Conservation (phyloP, 2,329 filamentous ascomycete genomes). For the Monilinia fructigena region DNA sequence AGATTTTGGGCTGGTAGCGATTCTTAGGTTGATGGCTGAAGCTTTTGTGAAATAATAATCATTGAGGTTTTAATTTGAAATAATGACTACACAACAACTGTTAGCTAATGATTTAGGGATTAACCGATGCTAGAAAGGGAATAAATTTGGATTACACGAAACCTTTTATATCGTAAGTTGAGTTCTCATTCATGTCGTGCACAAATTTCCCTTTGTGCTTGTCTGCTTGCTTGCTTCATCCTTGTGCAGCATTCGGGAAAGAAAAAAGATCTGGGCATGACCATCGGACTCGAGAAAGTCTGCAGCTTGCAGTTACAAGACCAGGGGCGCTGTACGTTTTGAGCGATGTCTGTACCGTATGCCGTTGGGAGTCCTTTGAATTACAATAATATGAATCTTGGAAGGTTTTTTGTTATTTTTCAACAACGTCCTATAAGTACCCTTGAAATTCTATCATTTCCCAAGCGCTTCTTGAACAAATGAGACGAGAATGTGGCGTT, state of each 20-base stretch:
- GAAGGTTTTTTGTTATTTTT: neutral
- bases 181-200: conserved; percentile 9
- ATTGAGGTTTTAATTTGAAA: neutral
- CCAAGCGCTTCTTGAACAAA: conserved; percentile 15
- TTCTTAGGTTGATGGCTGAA: neutral
- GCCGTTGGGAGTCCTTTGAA: neutral
- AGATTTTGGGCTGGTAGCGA: conserved; percentile 3
- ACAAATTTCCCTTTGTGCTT: conserved; percentile 4
- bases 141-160: neutral
- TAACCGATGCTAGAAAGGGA: neutral
- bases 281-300: conserved; percentile 20
- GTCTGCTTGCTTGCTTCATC: conserved; percentile 9
- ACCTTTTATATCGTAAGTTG: neutral
- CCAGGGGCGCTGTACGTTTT: neutral
- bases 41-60: neutral
- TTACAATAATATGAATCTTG: neutral
- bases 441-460: conserved; percentile 10
- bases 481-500: neutral
- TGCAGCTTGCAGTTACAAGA: conserved; percentile 19
- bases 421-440: neutral
- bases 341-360: conserved; percentile 1
- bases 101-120: neutral
- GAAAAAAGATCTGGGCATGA: conserved; percentile 3
- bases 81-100: neutral
- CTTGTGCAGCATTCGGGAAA: conserved; percentile 16